Percentiles rank a stretch among this genome's conserved stretches.
Evolutionary conservation across 495 filamentous ascomycete genomes (phyloP).

Genomic region (Aspergillus hancockii): DNA sequence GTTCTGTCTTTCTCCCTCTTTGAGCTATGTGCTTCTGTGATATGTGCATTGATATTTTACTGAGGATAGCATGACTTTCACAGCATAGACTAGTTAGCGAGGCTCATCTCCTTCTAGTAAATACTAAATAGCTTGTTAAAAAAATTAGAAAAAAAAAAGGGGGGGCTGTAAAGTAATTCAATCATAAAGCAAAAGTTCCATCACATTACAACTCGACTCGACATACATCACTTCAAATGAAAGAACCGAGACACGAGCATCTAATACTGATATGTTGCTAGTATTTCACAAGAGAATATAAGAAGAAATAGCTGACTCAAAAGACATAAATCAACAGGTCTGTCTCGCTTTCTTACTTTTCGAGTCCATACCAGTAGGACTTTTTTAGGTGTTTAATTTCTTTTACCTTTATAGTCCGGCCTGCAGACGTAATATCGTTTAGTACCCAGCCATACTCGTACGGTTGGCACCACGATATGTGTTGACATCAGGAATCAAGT

Average conservation of each 20-base stretch:
- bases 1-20: not conserved
- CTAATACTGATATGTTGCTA: not conserved
- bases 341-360: not conserved
- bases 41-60: no score
- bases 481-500: conserved; percentile 25
- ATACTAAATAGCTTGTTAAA: no score
- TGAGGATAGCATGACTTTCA: no score
- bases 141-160: no score
- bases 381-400: not conserved
- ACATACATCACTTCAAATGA: not conserved
- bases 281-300: conserved; percentile 1
- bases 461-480: conserved; percentile 40
- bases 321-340: not conserved
- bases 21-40: not conserved
- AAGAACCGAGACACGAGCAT: not conserved
- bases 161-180: not conserved
- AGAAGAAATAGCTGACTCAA: not conserved
- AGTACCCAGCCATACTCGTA: conserved; percentile 34
- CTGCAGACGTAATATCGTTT: conserved; percentile 6
- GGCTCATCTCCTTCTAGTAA: no score
- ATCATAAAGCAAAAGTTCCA: not conserved
- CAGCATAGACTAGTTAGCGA: no score
- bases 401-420: conserved; percentile 1
- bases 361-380: not conserved
- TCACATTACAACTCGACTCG: not conserved